These are phyloP conservation scores for Glonium stellatum DNA, from an alignment of 495 filamentous ascomycete genomes.

Conservation along the genomic window DNA sequence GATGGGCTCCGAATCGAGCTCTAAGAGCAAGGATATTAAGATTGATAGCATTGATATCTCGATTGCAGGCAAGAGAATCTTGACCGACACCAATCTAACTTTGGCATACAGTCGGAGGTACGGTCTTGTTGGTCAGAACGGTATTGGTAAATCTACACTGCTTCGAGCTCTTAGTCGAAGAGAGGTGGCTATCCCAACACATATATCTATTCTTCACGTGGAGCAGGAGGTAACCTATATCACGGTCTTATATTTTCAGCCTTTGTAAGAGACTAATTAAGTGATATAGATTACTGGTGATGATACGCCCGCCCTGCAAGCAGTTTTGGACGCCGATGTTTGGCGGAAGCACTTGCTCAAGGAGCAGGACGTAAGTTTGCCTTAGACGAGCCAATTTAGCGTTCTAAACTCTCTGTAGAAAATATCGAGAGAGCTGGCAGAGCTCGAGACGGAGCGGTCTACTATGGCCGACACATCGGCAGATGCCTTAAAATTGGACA, in stretches of 20 bases:
- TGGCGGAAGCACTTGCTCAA: conserved; percentile 93
- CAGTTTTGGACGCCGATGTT: conserved; percentile 94
- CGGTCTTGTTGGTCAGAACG: conserved; percentile 97
- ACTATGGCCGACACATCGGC: conserved; percentile 78
- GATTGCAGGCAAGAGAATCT: conserved; percentile 80
- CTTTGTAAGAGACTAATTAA: neutral
- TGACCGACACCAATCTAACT: conserved; percentile 82
- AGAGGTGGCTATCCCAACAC: conserved; percentile 89
- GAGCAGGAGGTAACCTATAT: conserved; percentile 74
- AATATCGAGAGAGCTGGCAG: conserved; percentile 69
- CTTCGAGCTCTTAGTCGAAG: conserved; percentile 83
- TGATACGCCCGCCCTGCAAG: conserved; percentile 91
- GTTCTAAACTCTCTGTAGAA: conserved; percentile 48
- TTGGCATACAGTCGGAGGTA: conserved; percentile 91
- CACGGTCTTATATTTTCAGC: neutral
- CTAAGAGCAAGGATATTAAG: conserved; percentile 99
- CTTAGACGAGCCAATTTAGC: conserved; percentile 7
- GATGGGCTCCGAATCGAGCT: conserved; percentile 55
- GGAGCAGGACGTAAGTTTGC: conserved; percentile 68
- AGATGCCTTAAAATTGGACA: conserved; percentile 76
- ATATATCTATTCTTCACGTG: conserved; percentile 98
- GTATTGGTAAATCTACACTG: conserved; percentile 97
- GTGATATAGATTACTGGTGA: conserved; percentile 74
- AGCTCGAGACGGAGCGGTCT: conserved; percentile 71
- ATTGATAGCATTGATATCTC: conserved; percentile 90